Evolutionary conservation across 768 basidiomycete species (phyloP).

Genomic region (Suillus decipiens): DNA sequence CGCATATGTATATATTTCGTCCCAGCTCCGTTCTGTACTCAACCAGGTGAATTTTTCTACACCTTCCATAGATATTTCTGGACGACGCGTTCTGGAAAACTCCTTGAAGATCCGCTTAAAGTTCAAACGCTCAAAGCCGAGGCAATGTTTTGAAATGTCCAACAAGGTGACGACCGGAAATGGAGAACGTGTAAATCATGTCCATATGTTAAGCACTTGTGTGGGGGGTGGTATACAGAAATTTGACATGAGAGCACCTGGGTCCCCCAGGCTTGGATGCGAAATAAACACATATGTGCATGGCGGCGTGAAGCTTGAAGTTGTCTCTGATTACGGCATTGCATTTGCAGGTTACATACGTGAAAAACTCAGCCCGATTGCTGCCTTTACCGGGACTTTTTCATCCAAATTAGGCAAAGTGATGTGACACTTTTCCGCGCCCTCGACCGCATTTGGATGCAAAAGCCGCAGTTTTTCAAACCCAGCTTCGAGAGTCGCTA

Average conservation of each 20-base stretch:
- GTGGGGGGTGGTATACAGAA: constrained; percentile 46
- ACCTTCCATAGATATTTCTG: constrained; percentile 55
- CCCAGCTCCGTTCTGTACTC: constrained; percentile 53
- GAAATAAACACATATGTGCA: constrained; percentile 49
- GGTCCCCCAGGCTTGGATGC: constrained; percentile 38
- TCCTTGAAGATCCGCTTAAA: constrained; percentile 46
- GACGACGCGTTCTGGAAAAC: constrained; percentile 55
- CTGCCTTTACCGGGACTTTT: no score
- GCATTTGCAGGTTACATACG: neutral
- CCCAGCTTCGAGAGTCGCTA: no score
- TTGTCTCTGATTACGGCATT: constrained; percentile 31
- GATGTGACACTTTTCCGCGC: no score
- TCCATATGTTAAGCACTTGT: constrained; percentile 48
- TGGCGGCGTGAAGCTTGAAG: constrained; percentile 45
- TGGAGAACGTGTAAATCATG: constrained; percentile 52
- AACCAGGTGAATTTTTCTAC: constrained; percentile 56
- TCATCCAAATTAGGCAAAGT: no score
- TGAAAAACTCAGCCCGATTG: no score
- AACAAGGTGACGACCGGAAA: constrained; percentile 52
- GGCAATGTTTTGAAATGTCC: constrained; percentile 48
- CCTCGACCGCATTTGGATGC: no score
- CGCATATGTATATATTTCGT: constrained; percentile 60
- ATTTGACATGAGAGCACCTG: constrained; percentile 44
- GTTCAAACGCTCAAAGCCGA: constrained; percentile 49
- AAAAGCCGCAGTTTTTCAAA: no score